Base-by-base conservation (phyloP, 495 filamentous ascomycete species). In the Letharia lupina region DNA sequence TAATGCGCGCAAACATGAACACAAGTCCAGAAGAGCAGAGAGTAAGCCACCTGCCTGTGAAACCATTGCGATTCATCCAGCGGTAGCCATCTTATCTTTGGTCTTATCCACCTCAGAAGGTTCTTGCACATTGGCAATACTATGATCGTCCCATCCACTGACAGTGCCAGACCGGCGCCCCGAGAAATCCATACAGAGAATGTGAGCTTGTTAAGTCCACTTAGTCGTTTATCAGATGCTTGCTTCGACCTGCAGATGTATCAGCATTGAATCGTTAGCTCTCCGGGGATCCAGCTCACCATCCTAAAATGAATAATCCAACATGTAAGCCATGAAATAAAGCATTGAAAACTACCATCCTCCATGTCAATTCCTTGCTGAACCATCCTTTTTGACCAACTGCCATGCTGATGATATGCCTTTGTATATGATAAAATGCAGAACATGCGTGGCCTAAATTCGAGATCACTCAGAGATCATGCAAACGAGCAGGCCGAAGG, bases 11-110 rank as follows among this genome's bases (percentile, higher is more conserved):
- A 73, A 6, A 85, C 86, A 73, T 99, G 94, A 35, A 93, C 78
- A 50, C 86, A 85, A 37, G 87, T 88, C 70, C 91, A 99, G 20
- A 96, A 72, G 5, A 98, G 81, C 77, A 97, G 77, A 6, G 90
- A 78, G 74, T 98, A 99, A 3, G 95, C 93, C 23, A 96, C 86
- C 75, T 99, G 94, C 45, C 95, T 84, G 80, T 99, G 94, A 73
- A 98, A 96, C 91, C 91, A 99, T 70, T 91, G 85, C 37, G 89
- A 91, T 77, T 99, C 94, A 72, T 99, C 94, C 15, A 99, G 82
- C 11, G 95, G 93, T 18, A 98, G 73, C 80, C 88, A 96, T 74
- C 84, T 81, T 68, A 97, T 78, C 82, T 94, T 95, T 20, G 94
- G 94, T 69, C 94, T 85, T 62, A 98, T 75, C 71, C 83, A 87